Evolutionary conservation across 495 filamentous ascomycete species (phyloP).

Genomic region (Monascus purpureus): DNA sequence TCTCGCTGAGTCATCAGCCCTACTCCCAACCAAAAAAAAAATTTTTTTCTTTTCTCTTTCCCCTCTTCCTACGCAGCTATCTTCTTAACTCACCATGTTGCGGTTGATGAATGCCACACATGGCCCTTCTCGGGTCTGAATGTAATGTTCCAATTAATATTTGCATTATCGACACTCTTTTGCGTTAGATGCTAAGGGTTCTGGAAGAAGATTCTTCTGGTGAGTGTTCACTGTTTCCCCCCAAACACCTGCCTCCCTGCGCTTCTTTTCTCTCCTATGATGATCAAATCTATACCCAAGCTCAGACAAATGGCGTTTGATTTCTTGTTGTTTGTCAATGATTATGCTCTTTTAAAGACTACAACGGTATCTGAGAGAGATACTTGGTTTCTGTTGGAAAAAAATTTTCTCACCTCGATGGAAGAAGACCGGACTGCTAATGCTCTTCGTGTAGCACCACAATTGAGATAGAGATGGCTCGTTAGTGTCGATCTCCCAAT

Average conservation of each 20-base stretch:
- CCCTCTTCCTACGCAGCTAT: conserved; percentile 4
- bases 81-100: conserved; percentile 3
- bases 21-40: conserved; percentile 14
- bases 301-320: conserved; percentile 47
- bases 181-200: no score
- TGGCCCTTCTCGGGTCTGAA: conserved; percentile 5
- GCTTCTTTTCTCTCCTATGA: conserved; percentile 22
- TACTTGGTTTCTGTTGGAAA: no score
- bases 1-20: conserved; percentile 20
- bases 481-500: conserved; percentile 5
- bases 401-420: conserved; percentile 5
- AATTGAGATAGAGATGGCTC: not conserved
- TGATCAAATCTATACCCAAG: conserved; percentile 26
- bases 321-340: conserved; percentile 67
- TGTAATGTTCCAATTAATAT: not conserved
- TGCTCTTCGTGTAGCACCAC: no score
- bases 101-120: conserved; percentile 5
- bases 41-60: conserved; percentile 13
- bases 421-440: conserved; percentile 12
- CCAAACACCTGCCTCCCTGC: not conserved
- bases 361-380: conserved; percentile 97
- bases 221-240: conserved; percentile 5
- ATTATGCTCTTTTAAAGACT: conserved; percentile 65
- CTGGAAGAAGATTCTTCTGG: conserved; percentile 8
- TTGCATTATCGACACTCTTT: not conserved